Evolutionary conservation across 2,329 filamentous ascomycete genomes (phyloP).

Genomic region (Aspergillus ochraceus): DNA sequence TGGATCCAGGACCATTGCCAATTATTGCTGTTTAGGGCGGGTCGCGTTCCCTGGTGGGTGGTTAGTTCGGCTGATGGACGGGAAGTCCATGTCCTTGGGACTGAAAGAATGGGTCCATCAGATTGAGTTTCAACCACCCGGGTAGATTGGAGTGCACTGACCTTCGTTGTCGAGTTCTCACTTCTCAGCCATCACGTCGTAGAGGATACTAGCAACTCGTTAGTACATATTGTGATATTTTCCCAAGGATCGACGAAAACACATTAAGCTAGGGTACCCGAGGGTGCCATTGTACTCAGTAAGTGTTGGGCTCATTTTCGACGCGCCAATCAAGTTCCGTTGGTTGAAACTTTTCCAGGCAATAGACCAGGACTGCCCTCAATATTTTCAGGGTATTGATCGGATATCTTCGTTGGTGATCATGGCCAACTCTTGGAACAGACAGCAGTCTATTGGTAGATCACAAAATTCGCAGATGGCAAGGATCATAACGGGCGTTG

Average conservation of each 20-base stretch:
- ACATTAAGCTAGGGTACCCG: not conserved
- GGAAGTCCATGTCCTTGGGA: slow-evolving; percentile 2
- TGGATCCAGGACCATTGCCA: not conserved
- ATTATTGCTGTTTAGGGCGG: not conserved
- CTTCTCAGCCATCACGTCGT: not conserved
- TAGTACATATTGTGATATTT: not conserved
- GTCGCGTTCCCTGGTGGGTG: not conserved
- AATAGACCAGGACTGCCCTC: not conserved
- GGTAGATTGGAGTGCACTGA: slow-evolving; percentile 4
- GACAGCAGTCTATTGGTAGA: not conserved
- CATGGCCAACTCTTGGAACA: not conserved
- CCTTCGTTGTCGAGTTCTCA: not conserved
- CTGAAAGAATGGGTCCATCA: slow-evolving; percentile 1
- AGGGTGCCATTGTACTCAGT: not conserved
- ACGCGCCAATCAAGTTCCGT: not conserved
- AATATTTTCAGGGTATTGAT: not conserved
- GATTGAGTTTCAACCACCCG: slow-evolving; percentile 8
- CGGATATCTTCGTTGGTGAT: not conserved
- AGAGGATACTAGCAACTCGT: not conserved
- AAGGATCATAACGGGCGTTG: not conserved
- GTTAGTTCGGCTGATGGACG: slow-evolving; percentile 1
- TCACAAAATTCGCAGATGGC: not conserved
- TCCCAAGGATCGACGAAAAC: not conserved
- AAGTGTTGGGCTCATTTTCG: not conserved
- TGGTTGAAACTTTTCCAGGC: not conserved